Evolutionary conservation across 192 early-diverging fungal species (phyloP).

Genomic region (Oehlia diaphana): DNA sequence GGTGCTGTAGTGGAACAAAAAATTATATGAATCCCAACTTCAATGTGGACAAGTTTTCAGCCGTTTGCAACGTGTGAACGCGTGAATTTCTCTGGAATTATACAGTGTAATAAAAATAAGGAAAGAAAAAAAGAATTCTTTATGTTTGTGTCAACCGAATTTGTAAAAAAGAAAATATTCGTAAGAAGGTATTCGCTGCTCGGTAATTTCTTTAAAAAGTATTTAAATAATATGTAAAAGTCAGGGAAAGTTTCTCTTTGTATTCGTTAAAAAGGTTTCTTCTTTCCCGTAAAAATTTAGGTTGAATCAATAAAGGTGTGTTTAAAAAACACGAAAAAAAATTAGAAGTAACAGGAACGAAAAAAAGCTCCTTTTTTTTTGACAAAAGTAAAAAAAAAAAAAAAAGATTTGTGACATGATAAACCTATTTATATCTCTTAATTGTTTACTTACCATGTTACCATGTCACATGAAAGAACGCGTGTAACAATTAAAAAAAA

Average conservation of each 20-base stretch:
- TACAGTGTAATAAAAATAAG: background rate
- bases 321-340: background rate
- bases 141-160: background rate
- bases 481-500: background rate
- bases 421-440: too few species aligned
- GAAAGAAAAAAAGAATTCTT: background rate
- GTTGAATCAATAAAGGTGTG: background rate
- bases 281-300: background rate
- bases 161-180: background rate
- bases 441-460: background rate
- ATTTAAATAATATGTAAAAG: background rate
- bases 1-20: background rate
- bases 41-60: background rate
- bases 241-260: background rate
- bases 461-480: background rate
- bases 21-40: background rate
- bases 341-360: background rate
- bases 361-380: background rate
- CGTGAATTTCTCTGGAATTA: background rate
- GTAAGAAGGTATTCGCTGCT: too few species aligned
- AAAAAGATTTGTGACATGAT: background rate
- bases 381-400: background rate
- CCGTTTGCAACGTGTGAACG: background rate
- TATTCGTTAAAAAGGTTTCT: background rate
- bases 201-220: background rate